These are phyloP conservation scores for Taphrina confusa DNA, from an alignment of 1,139 yeast genomes.

Conservation along the genomic window DNA sequence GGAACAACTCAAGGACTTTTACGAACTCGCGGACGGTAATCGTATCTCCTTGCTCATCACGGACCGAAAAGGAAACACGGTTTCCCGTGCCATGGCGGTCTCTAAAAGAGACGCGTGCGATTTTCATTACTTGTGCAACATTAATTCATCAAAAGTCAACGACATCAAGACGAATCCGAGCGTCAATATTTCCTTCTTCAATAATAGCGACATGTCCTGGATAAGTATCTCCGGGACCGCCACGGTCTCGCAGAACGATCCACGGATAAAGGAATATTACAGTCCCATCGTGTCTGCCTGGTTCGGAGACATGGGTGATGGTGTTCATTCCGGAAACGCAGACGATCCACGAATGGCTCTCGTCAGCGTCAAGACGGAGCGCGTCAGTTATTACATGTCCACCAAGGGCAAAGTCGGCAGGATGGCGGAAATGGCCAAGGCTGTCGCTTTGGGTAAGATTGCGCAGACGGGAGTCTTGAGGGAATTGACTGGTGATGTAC, in stretches of 20 bases:
- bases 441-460: conserved; percentile 22
- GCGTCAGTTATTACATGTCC: conserved; percentile 24
- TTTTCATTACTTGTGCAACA: conserved; percentile 30
- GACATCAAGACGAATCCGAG: conserved; percentile 4
- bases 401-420: conserved; percentile 26
- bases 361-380: conserved; percentile 19
- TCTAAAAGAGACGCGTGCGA: conserved; percentile 25
- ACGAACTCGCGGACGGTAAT: conserved; percentile 24
- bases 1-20: conserved; percentile 25
- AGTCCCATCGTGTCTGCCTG: conserved; percentile 31
- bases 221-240: conserved; percentile 25
- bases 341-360: conserved; percentile 31
- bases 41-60: conserved; percentile 29
- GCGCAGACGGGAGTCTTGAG: conserved; percentile 30
- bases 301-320: conserved; percentile 26
- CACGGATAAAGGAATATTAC: conserved; percentile 26
- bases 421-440: conserved; percentile 32
- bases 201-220: conserved; percentile 25
- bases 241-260: conserved; percentile 20
- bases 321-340: conserved; percentile 27
- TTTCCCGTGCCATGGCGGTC: conserved; percentile 32
- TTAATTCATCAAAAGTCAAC: conserved; percentile 13
- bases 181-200: conserved; percentile 25
- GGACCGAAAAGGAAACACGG: conserved; percentile 15
- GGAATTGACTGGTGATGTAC: conserved; percentile 23